phyloP scores from a whole-genome alignment of 2,329 filamentous ascomycete species.

The Trichophyton equinum region DNA sequence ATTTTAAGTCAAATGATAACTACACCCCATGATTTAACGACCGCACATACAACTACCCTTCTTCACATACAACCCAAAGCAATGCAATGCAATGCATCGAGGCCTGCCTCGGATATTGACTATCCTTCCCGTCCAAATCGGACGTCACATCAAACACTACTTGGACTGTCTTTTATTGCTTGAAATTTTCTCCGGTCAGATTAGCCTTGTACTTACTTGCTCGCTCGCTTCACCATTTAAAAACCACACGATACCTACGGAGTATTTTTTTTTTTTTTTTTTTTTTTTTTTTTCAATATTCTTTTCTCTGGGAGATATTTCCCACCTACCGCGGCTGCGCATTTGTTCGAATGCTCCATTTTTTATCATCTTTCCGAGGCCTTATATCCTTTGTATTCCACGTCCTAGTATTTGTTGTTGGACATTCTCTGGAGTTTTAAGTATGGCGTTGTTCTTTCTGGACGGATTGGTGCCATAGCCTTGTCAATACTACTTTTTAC shows the following conservation, averaged over 20 bases:
- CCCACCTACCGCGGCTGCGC: not conserved
- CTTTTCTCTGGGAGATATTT: not conserved
- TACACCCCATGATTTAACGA: not conserved
- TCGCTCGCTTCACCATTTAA: not conserved
- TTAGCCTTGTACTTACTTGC: not conserved
- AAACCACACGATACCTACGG: not conserved
- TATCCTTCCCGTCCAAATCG: not conserved
- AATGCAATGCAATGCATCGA: not conserved
- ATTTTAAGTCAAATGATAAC: not conserved
- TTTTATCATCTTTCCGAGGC: not conserved
- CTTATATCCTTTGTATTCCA: not conserved
- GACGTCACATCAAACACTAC: not conserved
- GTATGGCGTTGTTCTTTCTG: not conserved
- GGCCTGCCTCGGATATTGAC: not conserved
- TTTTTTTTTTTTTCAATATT: not conserved
- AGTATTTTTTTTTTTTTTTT: too few species aligned
- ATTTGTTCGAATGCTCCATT: not conserved
- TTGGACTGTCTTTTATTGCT: not conserved
- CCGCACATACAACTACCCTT: not conserved
- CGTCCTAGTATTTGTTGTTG: not conserved
- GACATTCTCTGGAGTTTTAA: not conserved
- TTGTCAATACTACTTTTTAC: not conserved
- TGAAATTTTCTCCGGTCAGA: not conserved
- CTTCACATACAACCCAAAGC: not conserved
- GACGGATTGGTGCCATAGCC: not conserved